Conservation (phyloP, 306 rosid genomes). For the Dryas alaskensis region DNA sequence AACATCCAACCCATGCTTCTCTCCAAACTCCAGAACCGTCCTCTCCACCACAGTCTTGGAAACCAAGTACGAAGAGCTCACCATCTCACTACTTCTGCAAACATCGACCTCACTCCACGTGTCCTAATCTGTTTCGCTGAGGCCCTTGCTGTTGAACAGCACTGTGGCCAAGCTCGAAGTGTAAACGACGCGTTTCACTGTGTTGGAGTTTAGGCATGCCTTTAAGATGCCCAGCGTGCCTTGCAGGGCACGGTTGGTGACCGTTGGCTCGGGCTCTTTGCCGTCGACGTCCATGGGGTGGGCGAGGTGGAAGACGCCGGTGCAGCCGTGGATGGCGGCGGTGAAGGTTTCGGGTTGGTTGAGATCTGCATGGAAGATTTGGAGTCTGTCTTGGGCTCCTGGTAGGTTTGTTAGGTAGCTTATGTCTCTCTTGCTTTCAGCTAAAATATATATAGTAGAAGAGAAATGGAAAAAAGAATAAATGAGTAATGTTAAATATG, state of each 20-base stretch:
- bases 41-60: constrained; percentile 63
- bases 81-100: constrained; percentile 18
- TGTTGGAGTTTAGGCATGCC: constrained; percentile 39
- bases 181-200: constrained; percentile 56
- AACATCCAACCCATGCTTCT: constrained; percentile 49
- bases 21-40: constrained; percentile 51
- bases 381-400: constrained; percentile 36
- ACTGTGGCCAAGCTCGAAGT: constrained; percentile 49
- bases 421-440: constrained; percentile 33
- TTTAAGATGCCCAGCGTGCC: constrained; percentile 55
- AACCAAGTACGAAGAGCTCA: constrained; percentile 35
- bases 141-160: constrained; percentile 11
- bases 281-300: constrained; percentile 38
- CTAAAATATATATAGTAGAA: not conserved
- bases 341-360: constrained; percentile 32
- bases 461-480: too few species aligned
- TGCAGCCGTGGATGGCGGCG: constrained; percentile 41
- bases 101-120: constrained; percentile 46
- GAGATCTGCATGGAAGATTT: constrained; percentile 40
- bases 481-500: too few species aligned
- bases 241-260: constrained; percentile 43
- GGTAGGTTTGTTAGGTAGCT: constrained; percentile 44
- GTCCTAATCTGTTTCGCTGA: constrained; percentile 38
- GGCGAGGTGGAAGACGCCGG: constrained; percentile 49
- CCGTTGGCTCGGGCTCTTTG: constrained; percentile 41